Base-by-base conservation (phyloP, 192 early-diverging fungal genomes). In the Neocallimastix lanati region DNA sequence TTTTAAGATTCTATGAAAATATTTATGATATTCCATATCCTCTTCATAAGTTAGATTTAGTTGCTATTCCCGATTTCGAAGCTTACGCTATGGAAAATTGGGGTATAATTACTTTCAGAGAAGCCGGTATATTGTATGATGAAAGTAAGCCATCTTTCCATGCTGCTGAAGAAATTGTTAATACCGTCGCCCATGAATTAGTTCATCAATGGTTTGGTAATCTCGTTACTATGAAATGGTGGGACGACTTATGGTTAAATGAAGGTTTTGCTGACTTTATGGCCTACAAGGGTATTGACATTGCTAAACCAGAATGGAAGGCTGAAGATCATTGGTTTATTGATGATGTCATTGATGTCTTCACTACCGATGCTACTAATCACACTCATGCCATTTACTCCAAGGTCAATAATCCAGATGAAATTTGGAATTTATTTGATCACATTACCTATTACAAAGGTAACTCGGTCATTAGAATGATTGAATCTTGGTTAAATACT, bases 171-270 rank as follows among this genome's bases (percentile, higher is more conserved):
- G 86, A 88, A 29, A 91, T 96, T 80, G 94, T 95, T 37, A 94
- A 94, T 79, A 92, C 92, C 25, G 93, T 98, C 4, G 93, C 91
- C 79, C 96, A 98, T 85, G 96, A 95, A 86, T 86, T 95, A 37
- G 91, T 91, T 67, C 94, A 94, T 83, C 92, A 93, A 85, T 67
- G 50, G 50, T 67, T 67, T 67, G 50, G 50, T n/a, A 67, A 67
- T 87, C 85, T 98, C 78, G 95, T 96, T 15, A 97, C 96, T 7
- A 96, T 95, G 94, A 92, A 94, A 83, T 97, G 95, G 96, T 98
- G 96, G 96, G 92, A 90, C 80, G 50, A 93, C 82, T 85, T 97
- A 76, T 98, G 96, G 96, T 87, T 98, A 81, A 98, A 98, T 83
- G 96, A 98, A 86, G 95, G 95, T 29, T 98, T 98, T 85, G 96